Evolutionary conservation across 805 yeast genomes (phyloP), one percentile per base, ranked within the genome.

Genomic region (Dipodascopsis uninucleata): DNA sequence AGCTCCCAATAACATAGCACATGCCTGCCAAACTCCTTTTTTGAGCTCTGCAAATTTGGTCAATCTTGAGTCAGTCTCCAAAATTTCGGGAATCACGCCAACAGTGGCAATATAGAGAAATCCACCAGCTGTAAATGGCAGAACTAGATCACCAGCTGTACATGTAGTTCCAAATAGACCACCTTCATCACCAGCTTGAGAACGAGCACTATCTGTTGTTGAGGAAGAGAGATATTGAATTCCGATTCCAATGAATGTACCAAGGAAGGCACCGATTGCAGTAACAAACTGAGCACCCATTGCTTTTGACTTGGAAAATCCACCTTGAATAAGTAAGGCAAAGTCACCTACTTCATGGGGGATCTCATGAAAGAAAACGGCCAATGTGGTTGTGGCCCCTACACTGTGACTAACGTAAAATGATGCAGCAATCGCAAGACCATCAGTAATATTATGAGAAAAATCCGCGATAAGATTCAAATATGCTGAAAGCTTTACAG

Each of bases 321-420:
- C 90, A 18, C 81, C 81, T 57, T 79, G 78, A 50, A 81, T 74
- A 48, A 84, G 66, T 21, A 84, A 66, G 0, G 88, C 89, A 64
- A 80, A 84, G 59, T 84, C 93, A 37, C 90, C 89, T 49, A 84
- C 75, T 59, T 82, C 87, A 60, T 84, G 93, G 4, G 93, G 93
- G 38, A 83, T 75, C 61, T 84, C 93, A 61, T 84, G 93, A 63
- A 81, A 74, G 50, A 82, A 72, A 23, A 83, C 81, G 1, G 89
- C 85, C 28, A 82, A 64, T 18, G 83, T 76, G 0, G 89, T 81
- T 2, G 82, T 72, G 20, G 82, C 76, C 0, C 93, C 93, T 14
- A 76, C 78, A 35, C 64, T 67, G 41, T 73, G 71, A 31, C 81
- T 71, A 36, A 72, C 73, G 61, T 78, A 78, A 60, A 84, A 84